phyloP scores from a whole-genome alignment of 192 early-diverging fungal species.

The Glomus cerebriforme region DNA sequence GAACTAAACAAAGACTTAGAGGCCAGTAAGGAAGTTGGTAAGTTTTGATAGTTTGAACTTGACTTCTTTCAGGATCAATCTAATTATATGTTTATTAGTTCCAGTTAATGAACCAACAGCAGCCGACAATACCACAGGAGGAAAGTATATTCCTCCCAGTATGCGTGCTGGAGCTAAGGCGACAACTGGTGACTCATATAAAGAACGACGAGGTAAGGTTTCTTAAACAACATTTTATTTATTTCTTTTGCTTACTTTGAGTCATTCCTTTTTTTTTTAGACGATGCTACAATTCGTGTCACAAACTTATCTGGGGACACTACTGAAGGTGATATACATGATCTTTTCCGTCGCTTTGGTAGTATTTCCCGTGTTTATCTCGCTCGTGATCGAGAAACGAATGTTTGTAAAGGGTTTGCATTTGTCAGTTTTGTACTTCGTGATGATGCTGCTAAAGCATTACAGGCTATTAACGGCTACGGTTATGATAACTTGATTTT shows the following conservation, averaged over 20 bases:
- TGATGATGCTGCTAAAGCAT: conserved; percentile 81
- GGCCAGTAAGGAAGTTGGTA: conserved; percentile 48
- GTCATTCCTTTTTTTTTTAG: background rate
- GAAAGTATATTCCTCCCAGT: conserved; percentile 87
- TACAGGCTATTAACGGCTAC: conserved; percentile 87
- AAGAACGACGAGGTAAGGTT: conserved; percentile 46
- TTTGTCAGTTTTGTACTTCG: conserved; percentile 87
- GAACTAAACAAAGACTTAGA: conserved; percentile 55
- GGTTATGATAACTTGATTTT: conserved; percentile 97
- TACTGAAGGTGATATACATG: conserved; percentile 84
- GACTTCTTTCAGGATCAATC: background rate
- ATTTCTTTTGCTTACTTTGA: background rate
- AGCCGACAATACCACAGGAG: conserved; percentile 42
- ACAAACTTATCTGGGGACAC: conserved; percentile 96
- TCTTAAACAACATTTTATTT: background rate
- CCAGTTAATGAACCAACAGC: conserved; percentile 35
- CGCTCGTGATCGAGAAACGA: conserved; percentile 81
- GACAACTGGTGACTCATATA: conserved; percentile 47
- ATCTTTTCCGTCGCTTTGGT: conserved; percentile 88
- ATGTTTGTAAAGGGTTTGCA: conserved; percentile 91
- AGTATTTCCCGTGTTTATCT: conserved; percentile 81
- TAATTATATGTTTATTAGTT: conserved; percentile 2
- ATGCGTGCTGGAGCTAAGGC: conserved; percentile 57
- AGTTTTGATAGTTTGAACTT: background rate
- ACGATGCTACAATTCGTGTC: conserved; percentile 80